Conservation (phyloP, 345 rosid genomes). For the Turnera subulata region DNA sequence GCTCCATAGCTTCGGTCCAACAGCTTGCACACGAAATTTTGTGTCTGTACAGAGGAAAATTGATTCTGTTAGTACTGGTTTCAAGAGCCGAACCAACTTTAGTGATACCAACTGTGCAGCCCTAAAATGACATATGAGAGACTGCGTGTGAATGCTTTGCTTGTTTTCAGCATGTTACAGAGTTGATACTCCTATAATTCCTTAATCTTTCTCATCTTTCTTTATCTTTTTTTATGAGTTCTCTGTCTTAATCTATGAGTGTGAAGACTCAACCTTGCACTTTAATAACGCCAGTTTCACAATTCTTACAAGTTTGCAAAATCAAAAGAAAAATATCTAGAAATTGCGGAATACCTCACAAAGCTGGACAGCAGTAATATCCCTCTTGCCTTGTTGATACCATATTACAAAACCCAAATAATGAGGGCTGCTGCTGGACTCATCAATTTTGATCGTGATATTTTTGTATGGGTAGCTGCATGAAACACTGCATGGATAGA, state of each 20-base stretch:
- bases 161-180: background rate
- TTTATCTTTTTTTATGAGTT: background rate
- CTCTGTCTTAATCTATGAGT: background rate
- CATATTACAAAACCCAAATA: slow-evolving; percentile 56
- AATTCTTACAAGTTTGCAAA: background rate
- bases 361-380: slow-evolving; percentile 66
- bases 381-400: slow-evolving; percentile 65
- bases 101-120: background rate
- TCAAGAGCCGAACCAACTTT: background rate
- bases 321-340: background rate
- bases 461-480: slow-evolving; percentile 61
- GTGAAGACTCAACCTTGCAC: background rate
- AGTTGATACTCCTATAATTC: background rate
- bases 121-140: no score
- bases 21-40: slow-evolving; percentile 50
- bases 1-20: slow-evolving; percentile 49
- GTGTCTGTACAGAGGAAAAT: slow-evolving; percentile 33
- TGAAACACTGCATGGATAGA: slow-evolving; percentile 45
- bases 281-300: no score
- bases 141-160: no score
- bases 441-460: slow-evolving; percentile 62
- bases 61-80: background rate
- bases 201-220: background rate
- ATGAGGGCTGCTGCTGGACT: slow-evolving; percentile 56
- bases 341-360: slow-evolving; percentile 46